Base-by-base conservation (phyloP, 2,329 filamentous ascomycete genomes). In the Aureobasidium sp. region DNA sequence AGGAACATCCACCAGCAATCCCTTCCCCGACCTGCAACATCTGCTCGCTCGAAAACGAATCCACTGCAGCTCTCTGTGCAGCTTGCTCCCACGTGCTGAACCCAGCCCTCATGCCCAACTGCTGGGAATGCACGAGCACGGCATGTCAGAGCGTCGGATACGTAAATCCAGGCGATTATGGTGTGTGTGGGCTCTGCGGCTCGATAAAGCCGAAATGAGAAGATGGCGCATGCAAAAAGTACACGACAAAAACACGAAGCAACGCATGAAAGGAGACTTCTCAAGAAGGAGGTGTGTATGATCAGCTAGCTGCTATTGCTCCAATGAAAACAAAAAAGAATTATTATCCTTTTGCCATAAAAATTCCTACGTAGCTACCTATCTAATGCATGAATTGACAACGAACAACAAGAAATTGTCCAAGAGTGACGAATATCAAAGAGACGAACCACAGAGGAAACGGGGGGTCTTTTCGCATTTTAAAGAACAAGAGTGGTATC, bases 81-180 rank as follows among this genome's bases (percentile, higher is more conserved):
- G 80, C 87, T 59, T 94, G 90, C 72, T 82, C 85, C 27, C 84
- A 93, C 66, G 88, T 92, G 1, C 75, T 93, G 2, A 78, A 83
- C 48, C 74, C 79, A 0, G 69, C 74, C 0, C 79, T 80, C 55
- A 78, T 86, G 48, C 75, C 80, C 0, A 74, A 78, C 20, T 75
- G 82, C n/a, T 93, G 90, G 89, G 75, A 74, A 52, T 93, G 89
- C 70, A 72, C 70, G 47, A 83, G 80, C 65, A 69, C 72, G 3
- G 66, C 75, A 2, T 93, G 89, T 70, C 74, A 74, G 63, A 78
- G 75, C 14, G 82, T 79, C 49, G 64, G 68, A 22, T 93, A 90
- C 70, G 69, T 86, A 58, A 93, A 92, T 69, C 80, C 87, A 12
- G 84, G 81, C 1, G 88, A 92, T 71, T 84, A 80, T 65, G 87